These are phyloP conservation scores for Pisolithus albus DNA, from an alignment of 768 basidiomycete genomes.

Conservation along the genomic window DNA sequence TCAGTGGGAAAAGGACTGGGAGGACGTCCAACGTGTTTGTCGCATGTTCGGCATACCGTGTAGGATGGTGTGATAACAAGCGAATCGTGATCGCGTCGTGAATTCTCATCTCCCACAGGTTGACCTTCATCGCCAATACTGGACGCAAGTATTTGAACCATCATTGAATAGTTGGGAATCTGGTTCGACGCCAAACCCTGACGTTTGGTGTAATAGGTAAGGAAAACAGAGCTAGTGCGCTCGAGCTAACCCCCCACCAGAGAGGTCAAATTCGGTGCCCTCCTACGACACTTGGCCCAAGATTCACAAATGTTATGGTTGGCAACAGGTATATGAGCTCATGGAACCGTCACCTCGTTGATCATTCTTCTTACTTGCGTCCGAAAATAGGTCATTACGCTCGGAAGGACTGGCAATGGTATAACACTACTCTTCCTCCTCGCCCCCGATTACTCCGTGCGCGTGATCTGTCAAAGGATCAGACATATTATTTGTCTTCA, in stretches of 20 bases:
- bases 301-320: constrained; percentile 50
- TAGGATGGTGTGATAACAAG: constrained; percentile 43
- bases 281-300: constrained; percentile 55
- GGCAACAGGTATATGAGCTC: constrained; percentile 60
- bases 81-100: neutral
- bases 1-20: constrained; percentile 95
- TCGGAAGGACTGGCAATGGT: constrained; percentile 47
- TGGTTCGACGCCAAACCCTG: constrained; percentile 87
- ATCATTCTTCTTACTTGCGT: neutral
- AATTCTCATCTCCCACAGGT: constrained; percentile 38
- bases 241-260: constrained; percentile 30
- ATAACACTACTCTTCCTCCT: constrained; percentile 1
- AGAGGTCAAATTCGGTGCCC: constrained; percentile 87
- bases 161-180: constrained; percentile 68
- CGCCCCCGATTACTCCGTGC: constrained; percentile 52
- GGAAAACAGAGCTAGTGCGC: neutral
- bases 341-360: neutral
- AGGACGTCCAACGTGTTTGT: constrained; percentile 81
- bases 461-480: constrained; percentile 69
- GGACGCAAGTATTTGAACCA: constrained; percentile 87
- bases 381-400: constrained; percentile 74
- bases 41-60: constrained; percentile 66
- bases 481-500: constrained; percentile 85
- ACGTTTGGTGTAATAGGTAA: constrained; percentile 86
- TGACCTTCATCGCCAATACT: constrained; percentile 87